Evolutionary conservation across 768 basidiomycete species (phyloP).

Genomic region (Chalciporus pseudorubinellus): DNA sequence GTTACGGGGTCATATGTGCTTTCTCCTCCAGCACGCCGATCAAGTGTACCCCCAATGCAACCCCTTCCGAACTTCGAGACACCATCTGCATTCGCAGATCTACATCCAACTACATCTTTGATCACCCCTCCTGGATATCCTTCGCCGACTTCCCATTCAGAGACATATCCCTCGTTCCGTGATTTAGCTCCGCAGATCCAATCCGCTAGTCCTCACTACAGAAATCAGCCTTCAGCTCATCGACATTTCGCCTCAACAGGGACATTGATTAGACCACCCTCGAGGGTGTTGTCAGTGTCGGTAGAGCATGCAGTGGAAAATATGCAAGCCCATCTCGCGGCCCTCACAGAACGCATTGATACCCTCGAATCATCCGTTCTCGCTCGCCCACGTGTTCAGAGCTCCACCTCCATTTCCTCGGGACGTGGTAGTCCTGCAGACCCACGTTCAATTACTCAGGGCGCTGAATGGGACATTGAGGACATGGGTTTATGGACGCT

Average conservation of each 20-base stretch:
- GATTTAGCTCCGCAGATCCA: conserved; percentile 39
- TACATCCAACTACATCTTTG: conserved; percentile 38
- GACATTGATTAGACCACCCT: conserved; percentile 41
- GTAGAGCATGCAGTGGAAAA: conserved; percentile 78
- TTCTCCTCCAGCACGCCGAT: conserved; percentile 47
- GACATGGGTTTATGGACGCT: conserved; percentile 84
- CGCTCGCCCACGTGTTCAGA: conserved; percentile 33
- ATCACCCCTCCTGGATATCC: conserved; percentile 37
- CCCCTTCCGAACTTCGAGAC: conserved; percentile 71
- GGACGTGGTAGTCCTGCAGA: conserved; percentile 45
- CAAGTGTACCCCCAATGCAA: conserved; percentile 58
- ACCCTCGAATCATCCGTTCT: conserved; percentile 48
- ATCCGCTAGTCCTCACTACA: conserved; percentile 36
- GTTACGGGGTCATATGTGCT: conserved; percentile 58
- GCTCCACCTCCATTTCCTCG: conserved; percentile 40
- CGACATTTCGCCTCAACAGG: conserved; percentile 35
- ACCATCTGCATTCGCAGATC: conserved; percentile 66
- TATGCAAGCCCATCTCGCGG: conserved; percentile 78
- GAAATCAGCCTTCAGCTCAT: conserved; percentile 32
- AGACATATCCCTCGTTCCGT: conserved; percentile 39
- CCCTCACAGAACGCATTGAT: conserved; percentile 81
- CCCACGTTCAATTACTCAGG: conserved; percentile 22
- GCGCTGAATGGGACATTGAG: conserved; percentile 63
- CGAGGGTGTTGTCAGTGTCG: conserved; percentile 29
- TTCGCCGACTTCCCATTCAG: conserved; percentile 36